Evolutionary conservation across 2,329 filamentous ascomycete species (phyloP).

Genomic region (Sarocladiaceae sp.): DNA sequence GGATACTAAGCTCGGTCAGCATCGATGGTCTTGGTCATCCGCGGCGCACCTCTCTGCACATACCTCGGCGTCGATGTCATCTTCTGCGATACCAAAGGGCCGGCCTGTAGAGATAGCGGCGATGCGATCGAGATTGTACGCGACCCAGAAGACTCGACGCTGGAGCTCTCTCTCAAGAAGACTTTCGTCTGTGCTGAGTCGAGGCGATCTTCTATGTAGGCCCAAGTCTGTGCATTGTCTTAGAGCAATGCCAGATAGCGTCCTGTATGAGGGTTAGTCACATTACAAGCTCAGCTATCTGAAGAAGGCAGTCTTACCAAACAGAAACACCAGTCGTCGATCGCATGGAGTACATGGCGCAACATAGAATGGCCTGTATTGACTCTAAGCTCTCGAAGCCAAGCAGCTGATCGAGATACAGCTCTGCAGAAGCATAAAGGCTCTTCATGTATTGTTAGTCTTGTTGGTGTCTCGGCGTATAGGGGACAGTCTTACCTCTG

Average conservation of each 20-base stretch:
- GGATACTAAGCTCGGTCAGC: slow-evolving; percentile 16
- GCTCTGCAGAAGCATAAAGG: slow-evolving; percentile 18
- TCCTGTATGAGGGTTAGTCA: background rate
- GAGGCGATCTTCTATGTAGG: slow-evolving; percentile 19
- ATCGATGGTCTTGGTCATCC: background rate
- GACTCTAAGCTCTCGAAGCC: slow-evolving; percentile 23
- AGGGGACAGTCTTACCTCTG: slow-evolving; percentile 7
- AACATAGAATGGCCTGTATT: slow-evolving; percentile 28
- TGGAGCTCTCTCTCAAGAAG: slow-evolving; percentile 7
- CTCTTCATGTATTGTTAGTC: slow-evolving; percentile 9
- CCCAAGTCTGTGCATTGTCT: slow-evolving; percentile 28
- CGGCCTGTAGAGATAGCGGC: slow-evolving; percentile 10
- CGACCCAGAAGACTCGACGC: slow-evolving; percentile 8
- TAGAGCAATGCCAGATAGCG: slow-evolving; percentile 23
- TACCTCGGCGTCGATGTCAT: slow-evolving; percentile 22
- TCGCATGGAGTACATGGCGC: slow-evolving; percentile 26
- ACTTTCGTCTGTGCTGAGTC: background rate
- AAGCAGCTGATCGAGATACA: slow-evolving; percentile 16
- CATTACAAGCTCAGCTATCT: too few species aligned
- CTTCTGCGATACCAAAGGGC: slow-evolving; percentile 21
- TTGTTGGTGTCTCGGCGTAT: slow-evolving; percentile 12
- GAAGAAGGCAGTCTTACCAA: too few species aligned
- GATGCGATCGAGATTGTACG: slow-evolving; percentile 7
- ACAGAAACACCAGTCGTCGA: slow-evolving; percentile 22
- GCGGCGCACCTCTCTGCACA: background rate